These are phyloP conservation scores for Penicillium sp. DNA, from an alignment of 2,329 filamentous ascomycete species.

Conservation along the genomic window DNA sequence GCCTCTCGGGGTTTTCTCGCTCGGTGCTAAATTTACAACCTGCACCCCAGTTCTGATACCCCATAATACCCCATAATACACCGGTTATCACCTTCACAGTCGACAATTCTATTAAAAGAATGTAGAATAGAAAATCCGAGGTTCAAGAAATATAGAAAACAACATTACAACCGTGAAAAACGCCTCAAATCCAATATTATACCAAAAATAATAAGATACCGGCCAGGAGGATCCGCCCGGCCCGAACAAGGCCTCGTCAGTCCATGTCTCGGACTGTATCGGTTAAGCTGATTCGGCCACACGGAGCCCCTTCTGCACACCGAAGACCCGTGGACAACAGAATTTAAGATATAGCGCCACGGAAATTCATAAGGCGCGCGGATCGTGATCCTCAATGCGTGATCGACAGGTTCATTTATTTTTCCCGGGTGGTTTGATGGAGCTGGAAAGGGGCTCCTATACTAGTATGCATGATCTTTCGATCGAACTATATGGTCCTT, in stretches of 20 bases:
- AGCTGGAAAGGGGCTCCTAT: not conserved
- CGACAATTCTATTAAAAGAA: not conserved
- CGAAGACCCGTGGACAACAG: not conserved
- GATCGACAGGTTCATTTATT: not conserved
- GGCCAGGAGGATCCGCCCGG: conserved; percentile 3
- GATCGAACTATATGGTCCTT: no score
- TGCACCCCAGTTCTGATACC: not conserved
- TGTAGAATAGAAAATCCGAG: not conserved
- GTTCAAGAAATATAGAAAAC: no score
- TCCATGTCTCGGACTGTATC: conserved; percentile 33
- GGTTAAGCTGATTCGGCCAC: conserved; percentile 35
- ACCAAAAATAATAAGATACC: not conserved
- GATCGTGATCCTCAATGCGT: not conserved
- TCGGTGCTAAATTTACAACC: not conserved
- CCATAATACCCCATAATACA: not conserved
- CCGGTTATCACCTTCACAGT: not conserved
- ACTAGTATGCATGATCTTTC: no score
- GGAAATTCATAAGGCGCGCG: not conserved
- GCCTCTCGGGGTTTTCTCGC: not conserved
- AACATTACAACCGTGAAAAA: not conserved
- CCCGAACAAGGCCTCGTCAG: conserved; percentile 9
- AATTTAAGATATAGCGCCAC: no score
- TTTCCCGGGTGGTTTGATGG: not conserved
- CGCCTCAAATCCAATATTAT: not conserved
- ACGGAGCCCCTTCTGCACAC: conserved; percentile 26